phyloP scores from a whole-genome alignment of 2,329 filamentous ascomycete genomes.

The Trichoderma cornu-damae region DNA sequence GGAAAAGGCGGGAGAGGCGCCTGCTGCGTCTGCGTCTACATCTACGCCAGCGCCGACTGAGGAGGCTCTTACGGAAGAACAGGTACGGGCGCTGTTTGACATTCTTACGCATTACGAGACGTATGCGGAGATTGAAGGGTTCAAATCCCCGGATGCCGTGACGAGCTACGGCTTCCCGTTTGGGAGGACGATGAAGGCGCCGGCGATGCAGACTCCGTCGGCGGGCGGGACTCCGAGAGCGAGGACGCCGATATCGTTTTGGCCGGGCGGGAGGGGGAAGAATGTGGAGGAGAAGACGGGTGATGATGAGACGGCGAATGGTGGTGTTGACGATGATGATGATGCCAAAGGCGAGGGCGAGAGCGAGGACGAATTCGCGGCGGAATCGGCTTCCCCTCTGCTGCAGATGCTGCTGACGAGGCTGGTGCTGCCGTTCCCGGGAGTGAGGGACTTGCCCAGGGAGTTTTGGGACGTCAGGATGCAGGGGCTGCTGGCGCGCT shows the following conservation, averaged over 20 bases:
- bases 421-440: slow-evolving; percentile 61
- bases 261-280: slow-evolving; percentile 12
- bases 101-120: slow-evolving; percentile 56
- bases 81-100: slow-evolving; percentile 52
- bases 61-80: slow-evolving; percentile 31
- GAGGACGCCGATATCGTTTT: slow-evolving; percentile 25
- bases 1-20: not conserved
- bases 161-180: slow-evolving; percentile 68
- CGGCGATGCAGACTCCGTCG: not conserved
- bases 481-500: slow-evolving; percentile 53
- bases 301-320: slow-evolving; percentile 31
- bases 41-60: not conserved
- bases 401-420: slow-evolving; percentile 63
- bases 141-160: slow-evolving; percentile 61
- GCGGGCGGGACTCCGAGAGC: slow-evolving; percentile 27
- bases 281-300: not conserved
- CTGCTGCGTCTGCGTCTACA: not conserved
- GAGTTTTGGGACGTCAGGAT: slow-evolving; percentile 63
- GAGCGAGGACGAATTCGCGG: slow-evolving; percentile 26
- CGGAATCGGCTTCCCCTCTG: slow-evolving; percentile 53
- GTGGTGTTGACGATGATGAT: slow-evolving; percentile 30
- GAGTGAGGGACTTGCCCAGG: slow-evolving; percentile 55
- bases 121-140: slow-evolving; percentile 64
- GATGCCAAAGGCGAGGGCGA: slow-evolving; percentile 6
- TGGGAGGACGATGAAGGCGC: slow-evolving; percentile 26